Evolutionary conservation across 768 basidiomycete genomes (phyloP), one percentile per base, ranked within the genome.

Genomic region (Tylopilus rubrobrunneus): DNA sequence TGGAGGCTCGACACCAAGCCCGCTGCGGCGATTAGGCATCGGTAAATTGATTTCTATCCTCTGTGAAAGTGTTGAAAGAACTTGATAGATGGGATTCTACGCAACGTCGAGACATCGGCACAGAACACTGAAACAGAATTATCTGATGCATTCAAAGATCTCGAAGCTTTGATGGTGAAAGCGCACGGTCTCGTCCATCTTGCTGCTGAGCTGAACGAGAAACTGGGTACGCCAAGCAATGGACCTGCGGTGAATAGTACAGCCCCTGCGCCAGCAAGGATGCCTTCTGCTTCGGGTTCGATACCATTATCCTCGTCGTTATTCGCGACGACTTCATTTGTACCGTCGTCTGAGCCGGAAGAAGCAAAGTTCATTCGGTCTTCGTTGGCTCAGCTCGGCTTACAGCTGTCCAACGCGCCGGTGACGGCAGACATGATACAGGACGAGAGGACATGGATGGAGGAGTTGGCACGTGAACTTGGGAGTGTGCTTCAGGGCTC

Each of bases 111-210:
- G 67, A 74, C 78, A 14, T 82, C 84, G 9, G 81, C 84, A 1
- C 79, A 85, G 60, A 79, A 77, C 5, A 76, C 84, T 15, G 79
- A 84, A 43, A 79, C 78, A 8, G 77, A 85, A 57, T 81, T 98
- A 73, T 77, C 78, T 25, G 83, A 85, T 58, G 89, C 93, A 0
- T 76, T 98, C 31, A 77, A 84, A 59, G 97, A 98, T 64, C 79
- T 98, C 33, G 92, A 98, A 66, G 87, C 87, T 0, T 72, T 98
- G 44, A 94, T 90, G 88, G 76, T 86, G 45, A 90, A 95, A 66
- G 93, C 94, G 1, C 87, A 84, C 58, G 92, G 95, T 60, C 96
- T 98, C 85, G 94, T 95, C 52, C 81, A 81, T 29, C 78, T 98
- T 23, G 94, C 96, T 3, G 86, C 85, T 48, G 87, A 95, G 36